These are phyloP conservation scores for Penicillium freii DNA, from an alignment of 2,329 filamentous ascomycete genomes.

Conservation along the genomic window DNA sequence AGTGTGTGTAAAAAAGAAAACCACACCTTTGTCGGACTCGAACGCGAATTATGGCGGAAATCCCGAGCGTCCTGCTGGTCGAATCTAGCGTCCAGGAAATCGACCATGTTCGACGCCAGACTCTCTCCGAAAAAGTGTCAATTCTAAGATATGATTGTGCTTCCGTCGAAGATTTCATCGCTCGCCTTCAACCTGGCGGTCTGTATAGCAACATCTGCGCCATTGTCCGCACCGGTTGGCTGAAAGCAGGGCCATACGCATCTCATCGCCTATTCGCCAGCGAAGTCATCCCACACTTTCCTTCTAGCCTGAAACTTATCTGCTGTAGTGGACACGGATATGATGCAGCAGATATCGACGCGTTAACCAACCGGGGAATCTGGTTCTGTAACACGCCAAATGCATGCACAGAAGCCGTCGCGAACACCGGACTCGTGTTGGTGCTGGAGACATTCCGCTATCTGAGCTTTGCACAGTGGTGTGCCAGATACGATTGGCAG, in stretches of 20 bases:
- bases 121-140: not conserved
- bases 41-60: not conserved
- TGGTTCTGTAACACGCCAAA: no score
- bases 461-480: constrained; percentile 13
- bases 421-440: not conserved
- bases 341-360: no score
- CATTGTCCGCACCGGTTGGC: constrained; percentile 34
- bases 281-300: constrained; percentile 8
- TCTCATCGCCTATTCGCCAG: constrained; percentile 28
- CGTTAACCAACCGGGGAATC: no score
- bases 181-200: constrained; percentile 28
- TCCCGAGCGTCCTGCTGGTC: not conserved
- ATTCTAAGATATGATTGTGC: not conserved
- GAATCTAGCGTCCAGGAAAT: not conserved
- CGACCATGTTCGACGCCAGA: not conserved
- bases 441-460: constrained; percentile 15
- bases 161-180: not conserved
- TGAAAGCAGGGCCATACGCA: constrained; percentile 31
- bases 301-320: no score
- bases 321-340: no score
- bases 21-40: not conserved
- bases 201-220: constrained; percentile 29
- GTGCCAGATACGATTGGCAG: constrained; percentile 8
- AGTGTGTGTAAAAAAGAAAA: not conserved
- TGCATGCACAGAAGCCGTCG: no score